Base-by-base conservation (phyloP, 1,139 yeast species). In the Debaryomyces sp. region DNA sequence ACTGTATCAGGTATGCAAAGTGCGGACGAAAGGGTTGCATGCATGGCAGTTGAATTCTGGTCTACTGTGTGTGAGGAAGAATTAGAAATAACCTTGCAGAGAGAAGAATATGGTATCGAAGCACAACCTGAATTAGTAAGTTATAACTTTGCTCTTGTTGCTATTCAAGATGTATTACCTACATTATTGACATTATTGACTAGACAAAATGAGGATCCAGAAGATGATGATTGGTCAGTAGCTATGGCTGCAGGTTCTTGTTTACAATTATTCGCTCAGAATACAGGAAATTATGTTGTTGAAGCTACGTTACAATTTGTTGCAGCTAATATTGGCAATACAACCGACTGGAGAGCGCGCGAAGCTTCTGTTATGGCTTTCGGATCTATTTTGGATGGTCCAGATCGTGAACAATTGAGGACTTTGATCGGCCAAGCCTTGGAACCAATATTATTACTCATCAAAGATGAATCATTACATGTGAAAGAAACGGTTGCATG, bases 181-280 rank as follows among this genome's bases (percentile, higher is more conserved):
- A 89, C 96, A 21, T 75, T 94, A 54, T 78, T 94, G 59, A 77
- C 81, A 35, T 77, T 94, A 52, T 80, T 94, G 54, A 89, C 95
- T 12, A 82, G 91, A 66, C 97, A 91, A 67, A 94, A 90, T 64
- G 97, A 89, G 50, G 96, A 89, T 59, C 85, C 89, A 32, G 94
- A 86, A 63, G 97, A 91, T 65, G 99, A 94, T 63, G 96, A 90
- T 61, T 94, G 99, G 99, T 88, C 92, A 49, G 96, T 91, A 41
- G 85, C 97, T 7, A 94, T 94, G 99, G 97, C 99, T 45, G 97
- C 99, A 2, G 99, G 97, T 61, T 94, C 98, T 12, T 95, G 98
- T 71, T 76, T 94, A 62, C 97, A 90, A 71, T 77, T 94, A 54
- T 92, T 89, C 71, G 97, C 99, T 5, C 96, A 89, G 67, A 84